Conservation (phyloP, 345 rosid species). For the Mallotus nudiflorus region DNA sequence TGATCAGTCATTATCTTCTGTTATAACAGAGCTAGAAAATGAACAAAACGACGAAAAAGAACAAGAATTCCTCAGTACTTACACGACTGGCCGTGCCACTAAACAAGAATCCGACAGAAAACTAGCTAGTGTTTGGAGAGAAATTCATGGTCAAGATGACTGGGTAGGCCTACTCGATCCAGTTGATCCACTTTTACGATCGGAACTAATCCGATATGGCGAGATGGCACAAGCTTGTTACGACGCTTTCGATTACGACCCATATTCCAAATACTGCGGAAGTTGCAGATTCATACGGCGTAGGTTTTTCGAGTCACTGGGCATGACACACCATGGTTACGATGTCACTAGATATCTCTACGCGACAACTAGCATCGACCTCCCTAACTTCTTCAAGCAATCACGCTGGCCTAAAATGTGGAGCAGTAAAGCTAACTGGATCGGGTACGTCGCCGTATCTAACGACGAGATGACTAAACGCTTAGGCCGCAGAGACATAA, state of each 20-base stretch:
- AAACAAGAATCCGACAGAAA: slow-evolving; percentile 24
- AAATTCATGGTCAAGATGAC: slow-evolving; percentile 76
- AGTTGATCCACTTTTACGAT: slow-evolving; percentile 65
- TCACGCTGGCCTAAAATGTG: slow-evolving; percentile 86
- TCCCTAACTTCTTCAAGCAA: slow-evolving; percentile 77
- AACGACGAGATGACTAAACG: slow-evolving; percentile 44
- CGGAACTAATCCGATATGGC: slow-evolving; percentile 84
- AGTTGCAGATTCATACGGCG: slow-evolving; percentile 61
- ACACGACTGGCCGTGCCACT: not conserved
- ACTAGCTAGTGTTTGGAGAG: slow-evolving; percentile 59
- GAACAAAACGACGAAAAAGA: slow-evolving; percentile 5
- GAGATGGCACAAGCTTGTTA: slow-evolving; percentile 89
- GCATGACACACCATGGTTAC: slow-evolving; percentile 51
- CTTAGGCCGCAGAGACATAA: slow-evolving; percentile 74
- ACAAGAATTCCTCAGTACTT: slow-evolving; percentile 9
- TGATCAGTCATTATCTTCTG: slow-evolving; percentile 40
- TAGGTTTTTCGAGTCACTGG: slow-evolving; percentile 53
- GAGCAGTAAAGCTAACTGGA: slow-evolving; percentile 88
- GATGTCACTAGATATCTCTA: slow-evolving; percentile 61
- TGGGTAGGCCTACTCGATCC: slow-evolving; percentile 80
- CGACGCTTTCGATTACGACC: slow-evolving; percentile 83
- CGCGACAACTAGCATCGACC: slow-evolving; percentile 72
- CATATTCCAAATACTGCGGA: slow-evolving; percentile 70
- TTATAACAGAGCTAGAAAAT: slow-evolving; percentile 34
- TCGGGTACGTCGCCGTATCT: slow-evolving; percentile 80